Evolutionary conservation across 306 rosid genomes (phyloP).

Genomic region (Bauhinia variegata): DNA sequence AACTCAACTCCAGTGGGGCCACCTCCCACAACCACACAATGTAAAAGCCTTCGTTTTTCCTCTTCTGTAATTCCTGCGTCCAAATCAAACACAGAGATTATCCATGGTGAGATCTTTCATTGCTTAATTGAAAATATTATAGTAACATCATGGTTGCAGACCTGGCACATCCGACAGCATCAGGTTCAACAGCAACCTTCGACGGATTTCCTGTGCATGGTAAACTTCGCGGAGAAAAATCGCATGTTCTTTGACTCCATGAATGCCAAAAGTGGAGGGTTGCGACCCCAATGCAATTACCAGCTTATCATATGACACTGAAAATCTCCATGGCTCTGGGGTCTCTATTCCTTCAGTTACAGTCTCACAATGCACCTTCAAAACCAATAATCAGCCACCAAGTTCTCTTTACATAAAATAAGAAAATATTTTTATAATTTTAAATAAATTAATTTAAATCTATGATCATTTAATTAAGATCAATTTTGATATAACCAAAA

Average conservation of each 20-base stretch:
- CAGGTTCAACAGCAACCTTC: constrained; percentile 85
- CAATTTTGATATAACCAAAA: too few species aligned
- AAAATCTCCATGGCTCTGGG: constrained; percentile 81
- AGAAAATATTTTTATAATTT: too few species aligned
- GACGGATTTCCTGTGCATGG: constrained; percentile 96
- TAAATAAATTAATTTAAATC: too few species aligned
- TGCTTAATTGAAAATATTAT: constrained; percentile 15
- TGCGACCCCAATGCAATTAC: constrained; percentile 84
- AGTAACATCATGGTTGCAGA: constrained; percentile 31
- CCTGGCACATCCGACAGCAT: constrained; percentile 95
- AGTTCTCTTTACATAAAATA: too few species aligned
- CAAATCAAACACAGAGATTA: constrained; percentile 30
- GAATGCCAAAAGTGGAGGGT: constrained; percentile 88
- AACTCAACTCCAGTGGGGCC: constrained; percentile 99
- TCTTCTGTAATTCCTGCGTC: constrained; percentile 72
- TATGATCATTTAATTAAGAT: constrained; percentile 6
- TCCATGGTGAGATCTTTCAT: constrained; percentile 13
- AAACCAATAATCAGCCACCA: constrained; percentile 35
- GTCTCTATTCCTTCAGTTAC: constrained; percentile 60
- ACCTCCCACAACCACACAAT: constrained; percentile 97
- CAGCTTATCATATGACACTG: constrained; percentile 81
- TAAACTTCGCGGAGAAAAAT: constrained; percentile 91
- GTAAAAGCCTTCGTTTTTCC: constrained; percentile 81
- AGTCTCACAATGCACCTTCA: constrained; percentile 88
- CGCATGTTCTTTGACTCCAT: constrained; percentile 81